Percentiles rank a stretch among this genome's conserved stretches.
phyloP scores from a whole-genome alignment of 768 basidiomycete species.

The Trametes meyenii region DNA sequence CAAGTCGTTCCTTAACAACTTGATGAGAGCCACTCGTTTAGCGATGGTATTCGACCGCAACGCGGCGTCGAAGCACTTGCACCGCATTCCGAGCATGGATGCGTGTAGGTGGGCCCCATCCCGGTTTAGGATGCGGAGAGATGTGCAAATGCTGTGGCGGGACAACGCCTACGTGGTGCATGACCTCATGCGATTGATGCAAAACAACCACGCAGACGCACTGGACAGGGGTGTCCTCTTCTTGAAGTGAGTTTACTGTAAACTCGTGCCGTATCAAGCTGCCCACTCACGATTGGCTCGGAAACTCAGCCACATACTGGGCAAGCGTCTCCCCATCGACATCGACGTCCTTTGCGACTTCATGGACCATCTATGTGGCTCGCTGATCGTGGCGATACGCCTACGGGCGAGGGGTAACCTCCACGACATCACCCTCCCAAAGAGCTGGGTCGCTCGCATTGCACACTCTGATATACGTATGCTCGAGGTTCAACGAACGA shows the following conservation, averaged over 20 bases:
- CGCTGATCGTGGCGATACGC: constrained; percentile 41
- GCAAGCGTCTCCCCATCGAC: constrained; percentile 42
- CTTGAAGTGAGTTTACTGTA: constrained; percentile 41
- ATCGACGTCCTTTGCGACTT: constrained; percentile 54
- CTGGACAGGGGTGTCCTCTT: constrained; percentile 42
- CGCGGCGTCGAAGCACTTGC: constrained; percentile 40
- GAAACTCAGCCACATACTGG: constrained; percentile 48
- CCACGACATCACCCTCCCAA: constrained; percentile 56
- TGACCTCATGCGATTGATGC: constrained; percentile 29
- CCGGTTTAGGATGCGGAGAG: no score
- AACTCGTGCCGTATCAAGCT: not conserved
- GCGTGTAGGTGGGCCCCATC: not conserved
- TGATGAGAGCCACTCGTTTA: constrained; percentile 43
- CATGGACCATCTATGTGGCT: constrained; percentile 50
- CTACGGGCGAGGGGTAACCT: constrained; percentile 30
- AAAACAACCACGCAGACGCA: not conserved
- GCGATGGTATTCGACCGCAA: constrained; percentile 43
- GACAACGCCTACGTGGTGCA: constrained; percentile 32
- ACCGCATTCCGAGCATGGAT: constrained; percentile 32
- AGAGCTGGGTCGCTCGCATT: constrained; percentile 43
- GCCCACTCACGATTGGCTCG: not conserved
- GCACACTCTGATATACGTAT: not conserved
- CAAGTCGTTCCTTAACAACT: constrained; percentile 41
- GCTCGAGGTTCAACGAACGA: not conserved
- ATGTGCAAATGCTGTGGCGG: not conserved